These are phyloP conservation scores for Phytophthora macrochlamydospora DNA, from an alignment of 352 stramenopile species.

Conservation along the genomic window DNA sequence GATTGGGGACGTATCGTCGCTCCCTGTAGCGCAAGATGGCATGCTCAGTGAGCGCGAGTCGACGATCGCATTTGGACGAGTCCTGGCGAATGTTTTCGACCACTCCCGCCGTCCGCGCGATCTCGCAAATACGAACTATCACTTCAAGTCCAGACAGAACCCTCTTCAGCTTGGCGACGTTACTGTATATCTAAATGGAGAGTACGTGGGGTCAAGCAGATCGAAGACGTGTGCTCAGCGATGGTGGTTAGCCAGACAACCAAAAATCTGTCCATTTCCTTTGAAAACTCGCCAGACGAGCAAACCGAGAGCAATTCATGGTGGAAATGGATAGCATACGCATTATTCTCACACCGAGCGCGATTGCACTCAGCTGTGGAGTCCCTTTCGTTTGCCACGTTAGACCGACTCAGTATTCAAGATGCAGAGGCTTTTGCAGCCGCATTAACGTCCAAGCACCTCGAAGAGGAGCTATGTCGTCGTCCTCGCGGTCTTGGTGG, in stretches of 20 bases:
- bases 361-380: background rate
- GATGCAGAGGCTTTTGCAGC: background rate
- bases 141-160: background rate
- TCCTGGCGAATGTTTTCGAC: conserved; percentile 11
- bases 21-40: background rate
- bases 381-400: background rate
- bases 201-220: background rate
- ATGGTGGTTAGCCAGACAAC: conserved; percentile 18
- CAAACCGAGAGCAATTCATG: background rate
- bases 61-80: conserved; percentile 5
- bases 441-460: background rate
- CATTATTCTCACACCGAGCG: background rate
- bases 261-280: conserved; percentile 14
- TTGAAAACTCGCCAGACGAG: background rate
- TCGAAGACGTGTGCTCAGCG: conserved; percentile 16
- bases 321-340: conserved; percentile 11
- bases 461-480: background rate
- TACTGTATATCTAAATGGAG: conserved; percentile 1
- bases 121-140: background rate
- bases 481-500: background rate
- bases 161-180: conserved; percentile 7
- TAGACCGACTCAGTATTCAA: background rate
- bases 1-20: background rate
- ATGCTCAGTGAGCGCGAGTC: background rate
- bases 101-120: background rate